Evolutionary conservation across 345 rosid genomes (phyloP).

Genomic region (Cardamine chenopodiifolia): DNA sequence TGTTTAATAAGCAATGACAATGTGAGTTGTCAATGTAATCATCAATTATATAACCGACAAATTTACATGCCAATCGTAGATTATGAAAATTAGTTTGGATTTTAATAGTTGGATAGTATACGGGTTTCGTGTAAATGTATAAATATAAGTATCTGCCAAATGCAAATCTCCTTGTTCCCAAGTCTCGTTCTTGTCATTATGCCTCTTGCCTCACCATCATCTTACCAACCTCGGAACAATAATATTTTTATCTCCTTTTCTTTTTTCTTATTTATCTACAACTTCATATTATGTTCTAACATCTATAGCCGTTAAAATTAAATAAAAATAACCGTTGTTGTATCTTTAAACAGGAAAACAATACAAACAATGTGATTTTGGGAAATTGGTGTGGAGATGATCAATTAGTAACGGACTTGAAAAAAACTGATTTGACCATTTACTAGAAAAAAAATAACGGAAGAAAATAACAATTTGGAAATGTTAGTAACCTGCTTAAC

Average conservation of each 20-base stretch:
- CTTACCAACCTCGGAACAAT: conserved; percentile 44
- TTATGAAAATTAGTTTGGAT: not conserved
- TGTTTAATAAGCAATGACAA: not conserved
- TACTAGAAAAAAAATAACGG: not conserved
- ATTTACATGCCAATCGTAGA: not conserved
- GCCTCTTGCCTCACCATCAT: conserved; percentile 45
- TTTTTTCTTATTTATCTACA: not conserved
- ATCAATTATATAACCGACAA: not conserved
- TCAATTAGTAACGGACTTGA: conserved; percentile 6
- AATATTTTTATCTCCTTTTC: conserved; percentile 20
- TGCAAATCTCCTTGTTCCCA: conserved; percentile 47
- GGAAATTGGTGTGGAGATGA: not conserved
- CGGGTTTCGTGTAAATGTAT: conserved; percentile 6
- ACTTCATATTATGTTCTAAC: not conserved
- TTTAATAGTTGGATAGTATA: not conserved
- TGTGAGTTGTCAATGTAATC: conserved; percentile 9
- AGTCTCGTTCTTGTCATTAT: conserved; percentile 46
- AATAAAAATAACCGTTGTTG: not conserved
- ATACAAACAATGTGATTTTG: not conserved
- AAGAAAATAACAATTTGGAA: not conserved
- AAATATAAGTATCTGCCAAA: conserved; percentile 42
- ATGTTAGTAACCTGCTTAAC: not conserved
- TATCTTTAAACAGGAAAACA: not conserved
- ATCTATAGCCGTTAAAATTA: not conserved
- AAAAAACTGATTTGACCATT: not conserved